Conservation (phyloP, 306 rosid species). For the Mimosa pudica region DNA sequence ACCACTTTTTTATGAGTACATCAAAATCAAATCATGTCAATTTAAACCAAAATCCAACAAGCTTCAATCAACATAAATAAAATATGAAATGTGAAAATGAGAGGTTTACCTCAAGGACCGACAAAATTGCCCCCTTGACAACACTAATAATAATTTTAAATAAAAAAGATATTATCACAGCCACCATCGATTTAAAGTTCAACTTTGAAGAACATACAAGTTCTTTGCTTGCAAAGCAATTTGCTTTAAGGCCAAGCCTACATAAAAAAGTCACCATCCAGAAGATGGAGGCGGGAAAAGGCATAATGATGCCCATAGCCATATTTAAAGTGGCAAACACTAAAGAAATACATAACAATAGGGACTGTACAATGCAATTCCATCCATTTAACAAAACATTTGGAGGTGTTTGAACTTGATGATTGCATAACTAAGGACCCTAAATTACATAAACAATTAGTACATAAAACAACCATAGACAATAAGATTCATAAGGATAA, state of each 20-base stretch:
- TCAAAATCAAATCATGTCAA: constrained; percentile 19
- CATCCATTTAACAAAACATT: constrained; percentile 52
- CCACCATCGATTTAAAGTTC: neutral
- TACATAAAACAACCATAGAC: constrained; percentile 40
- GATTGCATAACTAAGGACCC: constrained; percentile 56
- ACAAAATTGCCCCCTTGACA: neutral
- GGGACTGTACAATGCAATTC: constrained; percentile 55
- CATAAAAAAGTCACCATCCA: constrained; percentile 42
- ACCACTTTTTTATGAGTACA: constrained; percentile 10
- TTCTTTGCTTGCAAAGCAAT: constrained; percentile 42
- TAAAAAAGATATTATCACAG: neutral
- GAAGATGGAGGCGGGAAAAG: constrained; percentile 29
- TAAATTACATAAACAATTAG: constrained; percentile 74
- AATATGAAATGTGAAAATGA: neutral
- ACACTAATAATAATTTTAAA: neutral
- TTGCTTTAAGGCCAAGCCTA: constrained; percentile 45
- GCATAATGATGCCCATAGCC: constrained; percentile 41
- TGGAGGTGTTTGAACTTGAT: constrained; percentile 32
- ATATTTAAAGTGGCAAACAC: constrained; percentile 39
- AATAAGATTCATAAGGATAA: constrained; percentile 33
- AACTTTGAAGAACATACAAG: neutral
- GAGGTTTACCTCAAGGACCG: neutral
- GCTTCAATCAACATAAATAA: neutral
- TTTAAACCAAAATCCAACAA: too few species aligned
- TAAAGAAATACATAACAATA: constrained; percentile 30